Evolutionary conservation across 2,329 filamentous ascomycete species (phyloP), one percentile per base, ranked within the genome.

Genomic region (Colletotrichum plurivorum): DNA sequence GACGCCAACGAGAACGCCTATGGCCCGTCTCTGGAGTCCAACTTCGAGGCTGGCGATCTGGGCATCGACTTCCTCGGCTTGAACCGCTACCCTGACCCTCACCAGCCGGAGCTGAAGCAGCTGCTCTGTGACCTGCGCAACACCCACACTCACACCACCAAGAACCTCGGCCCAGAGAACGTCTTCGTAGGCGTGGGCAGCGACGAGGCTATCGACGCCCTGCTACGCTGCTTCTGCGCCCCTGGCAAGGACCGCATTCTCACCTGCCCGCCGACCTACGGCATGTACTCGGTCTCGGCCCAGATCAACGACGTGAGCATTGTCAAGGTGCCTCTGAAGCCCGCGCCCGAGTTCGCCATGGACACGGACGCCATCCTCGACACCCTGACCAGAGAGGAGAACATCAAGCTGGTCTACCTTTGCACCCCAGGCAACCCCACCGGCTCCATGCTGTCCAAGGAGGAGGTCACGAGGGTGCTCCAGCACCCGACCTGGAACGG

Each of bases 1-100:
- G 96, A 99, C 79, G 96, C 96, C 75, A 99, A 99, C 77, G 96
- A 99, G 84, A 99, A 99, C 78, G 94, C 96, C 69, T 98, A 92
- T 76, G 96, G 96, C 0, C 95, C 96, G 0, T 92, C 93, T 2
- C 84, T 98, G 56, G 83, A 86, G 1, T 77, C 86, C 48, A 83
- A 84, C 12, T 83, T 85, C 57, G 81, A 88, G 12, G 78, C 84
- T 59, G 76, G 78, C 41, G 84, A 85, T 31, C 84, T 91, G 20
- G 83, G 90, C 69, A 85, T 96, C 69, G 92, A 97, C 81, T 88
- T 97, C 72, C 83, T 94, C 59, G 92, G 93, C 71, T 87, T 99
- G 76, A 92, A 99, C 85, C 90, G 96, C 77, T 99, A 99, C 82
- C 96, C 96, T 39, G 96, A 99, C 80, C 96, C 96, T 76, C 95